phyloP scores from a whole-genome alignment of 1,139 yeast species.

The Scheffersomyces cryptocercus region DNA sequence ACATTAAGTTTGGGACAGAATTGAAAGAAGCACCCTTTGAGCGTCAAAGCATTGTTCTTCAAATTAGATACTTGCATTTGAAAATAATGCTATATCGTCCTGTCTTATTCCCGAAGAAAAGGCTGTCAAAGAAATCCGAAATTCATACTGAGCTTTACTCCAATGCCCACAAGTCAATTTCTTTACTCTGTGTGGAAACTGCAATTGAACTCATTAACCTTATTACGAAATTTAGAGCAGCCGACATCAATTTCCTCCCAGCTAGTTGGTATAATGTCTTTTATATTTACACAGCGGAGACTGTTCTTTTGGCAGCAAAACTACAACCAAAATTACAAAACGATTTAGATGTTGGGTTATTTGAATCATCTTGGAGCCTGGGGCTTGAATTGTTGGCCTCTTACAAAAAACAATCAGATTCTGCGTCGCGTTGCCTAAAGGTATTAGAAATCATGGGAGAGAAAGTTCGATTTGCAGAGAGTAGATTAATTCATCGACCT shows the following conservation, averaged over 20 bases:
- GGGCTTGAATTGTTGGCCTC: conserved; percentile 10
- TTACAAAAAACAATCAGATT: conserved; percentile 11
- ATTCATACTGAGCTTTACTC: conserved; percentile 8
- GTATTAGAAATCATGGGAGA: conserved; percentile 12
- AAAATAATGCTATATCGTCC: conserved; percentile 13
- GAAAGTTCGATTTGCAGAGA: conserved; percentile 1
- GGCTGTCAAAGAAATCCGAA: neutral
- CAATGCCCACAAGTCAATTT: conserved; percentile 9
- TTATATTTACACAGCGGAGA: conserved; percentile 12
- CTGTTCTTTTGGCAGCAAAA: conserved; percentile 12
- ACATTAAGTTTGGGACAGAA: conserved; percentile 7
- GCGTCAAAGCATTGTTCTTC: conserved; percentile 12
- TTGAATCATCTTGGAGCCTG: conserved; percentile 8
- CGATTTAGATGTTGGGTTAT: conserved; percentile 4
- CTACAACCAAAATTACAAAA: conserved; percentile 8
- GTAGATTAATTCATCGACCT: neutral
- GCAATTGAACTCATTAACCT: conserved; percentile 11
- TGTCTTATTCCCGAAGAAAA: conserved; percentile 9
- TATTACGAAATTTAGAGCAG: conserved; percentile 9
- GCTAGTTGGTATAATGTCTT: conserved; percentile 14
- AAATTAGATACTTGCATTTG: conserved; percentile 10
- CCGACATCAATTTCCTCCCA: conserved; percentile 10
- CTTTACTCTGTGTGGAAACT: conserved; percentile 9
- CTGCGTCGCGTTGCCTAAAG: conserved; percentile 12
- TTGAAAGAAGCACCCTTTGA: conserved; percentile 9